These are phyloP conservation scores for Craspedostauros australis DNA, from an alignment of 108 stramenopile species.

Conservation along the genomic window DNA sequence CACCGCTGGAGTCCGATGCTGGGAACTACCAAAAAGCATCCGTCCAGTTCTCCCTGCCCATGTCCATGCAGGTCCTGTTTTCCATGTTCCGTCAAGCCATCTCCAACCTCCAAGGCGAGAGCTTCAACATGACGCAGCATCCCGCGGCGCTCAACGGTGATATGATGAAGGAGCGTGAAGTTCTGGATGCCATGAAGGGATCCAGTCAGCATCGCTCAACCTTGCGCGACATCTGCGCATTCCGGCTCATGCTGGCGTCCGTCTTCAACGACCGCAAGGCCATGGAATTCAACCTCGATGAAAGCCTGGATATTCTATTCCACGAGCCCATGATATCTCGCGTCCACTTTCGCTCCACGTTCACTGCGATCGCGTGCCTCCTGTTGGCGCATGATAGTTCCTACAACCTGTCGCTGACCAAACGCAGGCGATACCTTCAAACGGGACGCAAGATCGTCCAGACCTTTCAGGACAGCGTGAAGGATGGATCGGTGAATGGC, in stretches of 20 bases:
- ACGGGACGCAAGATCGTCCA: slow-evolving; percentile 18
- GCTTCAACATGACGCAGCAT: too few species aligned
- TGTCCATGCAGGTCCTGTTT: slow-evolving; percentile 7
- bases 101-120: slow-evolving; percentile 10
- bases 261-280: slow-evolving; percentile 18
- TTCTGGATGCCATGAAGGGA: slow-evolving; percentile 6
- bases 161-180: slow-evolving; percentile 9
- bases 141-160: slow-evolving; percentile 17
- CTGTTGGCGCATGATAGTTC: background rate
- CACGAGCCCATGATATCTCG: slow-evolving; percentile 8
- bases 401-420: too few species aligned
- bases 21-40: slow-evolving; percentile 13
- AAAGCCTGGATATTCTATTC: slow-evolving; percentile 2
- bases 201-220: slow-evolving; percentile 21
- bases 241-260: slow-evolving; percentile 18
- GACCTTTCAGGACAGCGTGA: slow-evolving; percentile 4
- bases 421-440: background rate
- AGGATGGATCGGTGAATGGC: slow-evolving; percentile 17
- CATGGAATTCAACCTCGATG: slow-evolving; percentile 5
- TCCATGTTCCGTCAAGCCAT: slow-evolving; percentile 18
- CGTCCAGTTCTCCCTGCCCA: slow-evolving; percentile 9
- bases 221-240: slow-evolving; percentile 17
- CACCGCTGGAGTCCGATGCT: slow-evolving; percentile 15
- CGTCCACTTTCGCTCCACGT: background rate
- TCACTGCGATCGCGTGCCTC: slow-evolving; percentile 6